Evolutionary conservation across 805 yeast species (phyloP).

Genomic region (Huiozyma naganishii): DNA sequence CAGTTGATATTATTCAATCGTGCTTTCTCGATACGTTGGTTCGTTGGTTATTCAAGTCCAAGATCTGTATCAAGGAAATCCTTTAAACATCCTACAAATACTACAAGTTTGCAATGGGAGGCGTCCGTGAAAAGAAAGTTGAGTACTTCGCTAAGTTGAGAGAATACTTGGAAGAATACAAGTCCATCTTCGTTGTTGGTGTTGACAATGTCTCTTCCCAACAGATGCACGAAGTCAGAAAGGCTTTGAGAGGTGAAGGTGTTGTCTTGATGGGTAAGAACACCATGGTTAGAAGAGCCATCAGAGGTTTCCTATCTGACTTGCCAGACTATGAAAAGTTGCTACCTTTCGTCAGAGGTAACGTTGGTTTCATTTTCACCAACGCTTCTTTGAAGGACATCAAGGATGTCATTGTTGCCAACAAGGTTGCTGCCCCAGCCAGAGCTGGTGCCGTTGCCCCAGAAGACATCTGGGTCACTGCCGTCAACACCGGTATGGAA

Average conservation of each 20-base stretch:
- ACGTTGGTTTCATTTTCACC: conserved; percentile 99
- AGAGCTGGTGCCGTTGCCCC: conserved; percentile 99
- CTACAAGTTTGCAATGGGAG: conserved; percentile 95
- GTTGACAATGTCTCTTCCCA: conserved; percentile 99
- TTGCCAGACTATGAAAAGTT: conserved; percentile 93
- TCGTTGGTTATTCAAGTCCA: background rate
- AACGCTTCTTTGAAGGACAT: conserved; percentile 84
- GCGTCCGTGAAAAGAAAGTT: conserved; percentile 93
- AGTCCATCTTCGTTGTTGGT: conserved; percentile 97
- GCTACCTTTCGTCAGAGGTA: conserved; percentile 92
- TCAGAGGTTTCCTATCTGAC: conserved; percentile 89
- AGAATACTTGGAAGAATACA: conserved; percentile 91
- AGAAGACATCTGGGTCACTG: conserved; percentile 93
- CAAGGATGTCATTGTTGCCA: conserved; percentile 78
- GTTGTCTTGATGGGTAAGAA: conserved; percentile 99
- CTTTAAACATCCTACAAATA: conserved; percentile 80
- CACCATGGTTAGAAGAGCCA: conserved; percentile 99
- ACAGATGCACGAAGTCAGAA: conserved; percentile 99
- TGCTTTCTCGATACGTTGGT: too few relatives aligned
- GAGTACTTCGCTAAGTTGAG: conserved; percentile 94
- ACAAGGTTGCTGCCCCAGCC: conserved; percentile 99
- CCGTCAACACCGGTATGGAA: conserved; percentile 99
- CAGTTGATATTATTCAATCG: too few relatives aligned
- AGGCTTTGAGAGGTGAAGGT: conserved; percentile 88
- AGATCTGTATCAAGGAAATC: conserved; percentile 15